phyloP scores from a whole-genome alignment of 352 stramenopile species.

The Phytopythium boreale region DNA sequence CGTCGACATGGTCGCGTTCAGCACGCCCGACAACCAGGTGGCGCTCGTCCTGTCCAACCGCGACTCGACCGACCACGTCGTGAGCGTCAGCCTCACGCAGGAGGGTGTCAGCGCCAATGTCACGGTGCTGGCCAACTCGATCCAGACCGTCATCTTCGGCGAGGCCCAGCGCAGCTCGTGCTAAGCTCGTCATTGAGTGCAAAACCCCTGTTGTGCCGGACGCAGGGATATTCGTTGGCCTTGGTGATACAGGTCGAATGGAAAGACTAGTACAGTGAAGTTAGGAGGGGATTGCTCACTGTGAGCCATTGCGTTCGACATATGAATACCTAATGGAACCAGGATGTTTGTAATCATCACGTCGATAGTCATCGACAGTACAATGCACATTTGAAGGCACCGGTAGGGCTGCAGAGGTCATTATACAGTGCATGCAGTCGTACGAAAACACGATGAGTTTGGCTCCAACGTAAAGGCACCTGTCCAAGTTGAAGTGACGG shows the following conservation, averaged over 20 bases:
- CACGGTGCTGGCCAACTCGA: conserved; percentile 38
- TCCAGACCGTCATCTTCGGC: conserved; percentile 48
- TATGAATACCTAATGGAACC: too few relatives aligned
- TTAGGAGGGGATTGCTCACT: too few relatives aligned
- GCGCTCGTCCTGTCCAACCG: conserved; percentile 50
- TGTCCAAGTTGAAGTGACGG: background rate
- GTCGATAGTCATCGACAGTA: too few relatives aligned
- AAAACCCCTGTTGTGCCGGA: background rate
- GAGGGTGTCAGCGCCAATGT: conserved; percentile 30
- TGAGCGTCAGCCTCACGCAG: conserved; percentile 36
- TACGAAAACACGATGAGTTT: background rate
- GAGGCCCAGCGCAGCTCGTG: conserved; percentile 13
- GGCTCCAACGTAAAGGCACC: background rate
- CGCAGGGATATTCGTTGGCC: background rate
- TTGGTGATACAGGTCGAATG: background rate
- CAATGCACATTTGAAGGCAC: too few relatives aligned
- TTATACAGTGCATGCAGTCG: background rate
- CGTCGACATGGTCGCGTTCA: conserved; percentile 49
- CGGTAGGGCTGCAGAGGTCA: too few relatives aligned
- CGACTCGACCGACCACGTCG: conserved; percentile 30
- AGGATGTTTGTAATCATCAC: too few relatives aligned
- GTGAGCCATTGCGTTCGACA: too few relatives aligned
- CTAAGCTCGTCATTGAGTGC: background rate
- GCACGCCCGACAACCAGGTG: conserved; percentile 43
- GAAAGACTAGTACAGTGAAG: background rate